These are phyloP conservation scores for Phlebiopsis flavidoalba DNA, from an alignment of 768 basidiomycete species.

Conservation along the genomic window DNA sequence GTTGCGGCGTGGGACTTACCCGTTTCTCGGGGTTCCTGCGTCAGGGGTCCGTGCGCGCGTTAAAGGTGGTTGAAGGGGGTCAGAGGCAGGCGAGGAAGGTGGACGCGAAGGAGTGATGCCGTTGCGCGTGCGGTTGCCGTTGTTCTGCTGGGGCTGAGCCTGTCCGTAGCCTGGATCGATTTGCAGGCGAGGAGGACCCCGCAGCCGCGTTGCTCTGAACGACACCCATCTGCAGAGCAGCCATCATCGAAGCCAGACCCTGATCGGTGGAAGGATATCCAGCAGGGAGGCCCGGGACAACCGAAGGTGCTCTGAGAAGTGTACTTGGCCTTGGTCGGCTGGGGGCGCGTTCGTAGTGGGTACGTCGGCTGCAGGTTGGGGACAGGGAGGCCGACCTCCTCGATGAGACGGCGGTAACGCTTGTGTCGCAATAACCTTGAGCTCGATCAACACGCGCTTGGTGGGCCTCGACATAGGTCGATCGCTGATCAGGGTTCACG, in stretches of 20 bases:
- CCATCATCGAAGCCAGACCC: slow-evolving; percentile 89
- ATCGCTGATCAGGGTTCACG: slow-evolving; percentile 67
- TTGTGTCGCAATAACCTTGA: slow-evolving; percentile 92
- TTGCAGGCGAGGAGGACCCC: slow-evolving; percentile 66
- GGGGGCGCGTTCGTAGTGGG: slow-evolving; percentile 46
- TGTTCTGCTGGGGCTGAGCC: slow-evolving; percentile 19
- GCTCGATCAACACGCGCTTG: slow-evolving; percentile 82
- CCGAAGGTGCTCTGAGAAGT: slow-evolving; percentile 50
- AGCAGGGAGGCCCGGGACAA: slow-evolving; percentile 70
- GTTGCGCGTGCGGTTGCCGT: slow-evolving; percentile 40
- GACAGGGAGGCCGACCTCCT: slow-evolving; percentile 90
- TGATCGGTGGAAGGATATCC: slow-evolving; percentile 82
- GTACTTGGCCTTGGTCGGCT: slow-evolving; percentile 58
- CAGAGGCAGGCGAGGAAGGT: slow-evolving; percentile 46
- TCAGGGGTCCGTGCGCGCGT: slow-evolving; percentile 49
- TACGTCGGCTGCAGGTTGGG: slow-evolving; percentile 84
- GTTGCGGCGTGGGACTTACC: slow-evolving; percentile 41
- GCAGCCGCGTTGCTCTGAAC: slow-evolving; percentile 80
- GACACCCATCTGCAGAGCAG: slow-evolving; percentile 82
- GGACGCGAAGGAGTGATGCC: slow-evolving; percentile 35
- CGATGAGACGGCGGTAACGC: slow-evolving; percentile 90
- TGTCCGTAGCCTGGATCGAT: slow-evolving; percentile 58
- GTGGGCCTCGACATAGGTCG: slow-evolving; percentile 77
- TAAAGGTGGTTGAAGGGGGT: slow-evolving; percentile 46
- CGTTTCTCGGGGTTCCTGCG: slow-evolving; percentile 43